Base-by-base conservation (phyloP, 2,329 filamentous ascomycete species). In the Colletotrichum paranaense region DNA sequence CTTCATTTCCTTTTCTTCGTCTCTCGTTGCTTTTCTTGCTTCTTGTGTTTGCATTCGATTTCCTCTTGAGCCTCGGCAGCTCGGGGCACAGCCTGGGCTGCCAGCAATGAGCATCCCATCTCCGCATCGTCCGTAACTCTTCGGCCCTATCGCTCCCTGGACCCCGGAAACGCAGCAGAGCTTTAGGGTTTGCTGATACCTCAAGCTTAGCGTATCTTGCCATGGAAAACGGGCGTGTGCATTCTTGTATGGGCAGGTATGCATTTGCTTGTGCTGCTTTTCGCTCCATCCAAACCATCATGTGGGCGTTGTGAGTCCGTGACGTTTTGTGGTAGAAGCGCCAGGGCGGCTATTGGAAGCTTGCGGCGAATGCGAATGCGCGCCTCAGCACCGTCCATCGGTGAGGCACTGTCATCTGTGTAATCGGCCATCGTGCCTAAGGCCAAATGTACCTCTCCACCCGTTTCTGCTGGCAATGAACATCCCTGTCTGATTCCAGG, bases 61-160 rank as follows among this genome's bases (percentile, higher is more conserved):
- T n/a, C 49, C 62, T 26, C 62, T 3, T 53, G 35, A 8, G 62
- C 46, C n/a, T 64, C 30, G 28, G 30, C 28, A 55, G 22, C 32
- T n/a, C 30, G 46, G 24, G 28, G 24, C 53, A 49, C 42, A 49
- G 42, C 42, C 42, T n/a, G 32, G 11, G 32, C 9, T 35, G 42
- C 42, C 42, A 49, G 42, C 16, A 42, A 42, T 42, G 38, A 42
- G 60, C 49, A 19, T 64, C 62, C 19, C 30, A 55, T 64, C n/a
- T 64, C n/a, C 32, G 62, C 35, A 64, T 64, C 62, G 62, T 55
- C 62, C 62, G 49, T 35, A 55, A 38, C 14, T 64, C 49, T 28
- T 49, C n/a, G n/a, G 24, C 35, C 49, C 16, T 38, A 32, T 35
- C 53, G 30, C 52, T 49, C 30, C 19, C 32, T 38, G 62, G 62